Conservation (phyloP, 2,329 filamentous ascomycete genomes). For the Colletotrichum theobromicola region DNA sequence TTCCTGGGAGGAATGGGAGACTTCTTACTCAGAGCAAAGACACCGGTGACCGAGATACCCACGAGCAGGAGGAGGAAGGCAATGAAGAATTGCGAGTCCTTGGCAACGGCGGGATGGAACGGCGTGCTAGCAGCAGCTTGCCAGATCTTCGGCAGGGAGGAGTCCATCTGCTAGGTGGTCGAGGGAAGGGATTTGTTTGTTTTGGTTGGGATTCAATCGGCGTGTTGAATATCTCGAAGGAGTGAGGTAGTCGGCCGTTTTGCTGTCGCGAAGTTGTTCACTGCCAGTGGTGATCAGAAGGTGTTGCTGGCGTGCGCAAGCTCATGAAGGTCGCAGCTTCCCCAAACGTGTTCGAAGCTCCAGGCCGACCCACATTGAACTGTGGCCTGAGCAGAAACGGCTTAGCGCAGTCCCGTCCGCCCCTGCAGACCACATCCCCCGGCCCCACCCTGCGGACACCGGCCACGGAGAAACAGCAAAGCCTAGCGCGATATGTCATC, state of each 20-base stretch:
- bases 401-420: conserved; percentile 34
- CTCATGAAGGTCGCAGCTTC: conserved; percentile 16
- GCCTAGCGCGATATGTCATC: conserved; percentile 22
- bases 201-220: not conserved
- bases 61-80: conserved; percentile 77
- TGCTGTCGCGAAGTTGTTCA: not conserved
- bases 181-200: not conserved
- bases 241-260: not conserved
- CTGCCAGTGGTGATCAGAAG: not conserved
- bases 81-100: conserved; percentile 83
- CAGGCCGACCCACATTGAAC: conserved; percentile 31
- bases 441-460: not conserved
- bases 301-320: not conserved
- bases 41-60: conserved; percentile 74
- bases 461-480: conserved; percentile 17
- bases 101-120: conserved; percentile 80
- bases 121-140: conserved; percentile 88
- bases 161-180: conserved; percentile 62
- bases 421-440: conserved; percentile 28
- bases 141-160: conserved; percentile 89
- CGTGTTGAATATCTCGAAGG: not conserved
- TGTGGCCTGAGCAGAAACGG: conserved; percentile 38
- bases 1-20: not conserved
- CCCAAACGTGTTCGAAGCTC: conserved; percentile 23
- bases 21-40: conserved; percentile 84